Base-by-base conservation (phyloP, 257 asterid genomes). In the Primulina eburnea region DNA sequence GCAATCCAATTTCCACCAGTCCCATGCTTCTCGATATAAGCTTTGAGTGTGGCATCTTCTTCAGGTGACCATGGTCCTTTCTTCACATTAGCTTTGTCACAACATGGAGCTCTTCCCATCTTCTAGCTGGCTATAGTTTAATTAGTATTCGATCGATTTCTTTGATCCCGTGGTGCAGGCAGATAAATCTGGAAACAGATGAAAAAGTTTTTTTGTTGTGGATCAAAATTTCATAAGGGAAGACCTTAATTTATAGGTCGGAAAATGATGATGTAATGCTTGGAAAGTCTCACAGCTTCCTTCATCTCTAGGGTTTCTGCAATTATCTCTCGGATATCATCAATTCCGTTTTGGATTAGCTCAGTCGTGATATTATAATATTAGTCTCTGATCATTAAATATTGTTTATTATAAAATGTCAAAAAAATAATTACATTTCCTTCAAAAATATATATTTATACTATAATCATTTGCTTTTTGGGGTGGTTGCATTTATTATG, bases 21-120 rank as follows among this genome's bases (percentile, higher is more conserved):
- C 43, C 98, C 96, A 55, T 81, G 65, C 38, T 75, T 82, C 37
- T 93, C 98, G 32, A 93, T 90, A 67, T 93, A 93, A 0, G 85
- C 88, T 76, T 93, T 93, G 75, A 93, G 96, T 62, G 71, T 87
- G 2, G 92, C 95, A 70, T 93, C 98, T 86, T 93, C 98, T 71
- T 93, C 98, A 29, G 97, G 94, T 11, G 97, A 82, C 98, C 98
- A 93, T 29, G 98, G 98, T 16, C 98, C 98, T 63, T 78, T 92
- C 82, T 92, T 92, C 76, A 92, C 98, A 47, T 84, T 90, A 8
- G 86, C 87, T 87, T 92, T 92, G 83, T 92, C 98, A 68, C 98
- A 92, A 70, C 98, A 92, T 47, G 98, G 98, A 16, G 96, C 96
- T 88, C 98, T 87, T 52, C 98, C 98, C 98, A 93, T 92, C 64